Evolutionary conservation across 2,329 filamentous ascomycete genomes (phyloP).

Genomic region (Colletotrichum lini): DNA sequence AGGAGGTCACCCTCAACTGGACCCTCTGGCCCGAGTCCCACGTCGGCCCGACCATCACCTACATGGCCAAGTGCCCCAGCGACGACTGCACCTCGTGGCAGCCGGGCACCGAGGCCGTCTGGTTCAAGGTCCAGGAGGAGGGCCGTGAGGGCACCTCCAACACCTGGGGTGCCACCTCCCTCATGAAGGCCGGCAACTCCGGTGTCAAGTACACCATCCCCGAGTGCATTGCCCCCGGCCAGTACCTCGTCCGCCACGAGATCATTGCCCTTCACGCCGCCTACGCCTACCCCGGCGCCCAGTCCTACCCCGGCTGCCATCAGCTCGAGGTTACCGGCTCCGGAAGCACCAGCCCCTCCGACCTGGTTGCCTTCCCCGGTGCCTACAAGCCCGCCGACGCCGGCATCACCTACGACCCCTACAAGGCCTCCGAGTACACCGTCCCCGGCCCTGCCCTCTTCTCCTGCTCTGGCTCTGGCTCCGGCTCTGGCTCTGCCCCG

Average conservation of each 20-base stretch:
- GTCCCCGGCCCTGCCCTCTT: slow-evolving; percentile 65
- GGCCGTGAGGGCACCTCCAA: slow-evolving; percentile 64
- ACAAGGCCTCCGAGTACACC: slow-evolving; percentile 60
- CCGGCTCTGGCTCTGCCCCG: slow-evolving; percentile 21
- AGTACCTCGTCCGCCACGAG: slow-evolving; percentile 69
- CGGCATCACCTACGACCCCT: slow-evolving; percentile 64
- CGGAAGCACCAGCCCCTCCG: slow-evolving; percentile 55
- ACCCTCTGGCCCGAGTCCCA: slow-evolving; percentile 66
- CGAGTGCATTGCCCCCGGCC: slow-evolving; percentile 61
- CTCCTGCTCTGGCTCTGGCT: slow-evolving; percentile 51
- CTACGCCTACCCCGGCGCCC: slow-evolving; percentile 62
- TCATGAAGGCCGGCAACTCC: slow-evolving; percentile 60
- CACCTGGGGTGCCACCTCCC: slow-evolving; percentile 61
- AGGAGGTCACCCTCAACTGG: slow-evolving; percentile 68
- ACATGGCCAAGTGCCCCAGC: slow-evolving; percentile 72
- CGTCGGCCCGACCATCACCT: slow-evolving; percentile 69
- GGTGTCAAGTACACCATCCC: slow-evolving; percentile 64
- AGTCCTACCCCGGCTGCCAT: slow-evolving; percentile 69
- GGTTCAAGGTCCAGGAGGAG: slow-evolving; percentile 69
- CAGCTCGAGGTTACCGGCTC: slow-evolving; percentile 64
- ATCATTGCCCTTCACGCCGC: slow-evolving; percentile 64
- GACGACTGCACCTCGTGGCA: slow-evolving; percentile 64
- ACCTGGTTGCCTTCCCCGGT: slow-evolving; percentile 63
- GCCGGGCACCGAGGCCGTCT: slow-evolving; percentile 63
- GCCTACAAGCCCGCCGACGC: slow-evolving; percentile 62